phyloP scores from a whole-genome alignment of 2,329 filamentous ascomycete genomes.

The Elsinoe ampelina region DNA sequence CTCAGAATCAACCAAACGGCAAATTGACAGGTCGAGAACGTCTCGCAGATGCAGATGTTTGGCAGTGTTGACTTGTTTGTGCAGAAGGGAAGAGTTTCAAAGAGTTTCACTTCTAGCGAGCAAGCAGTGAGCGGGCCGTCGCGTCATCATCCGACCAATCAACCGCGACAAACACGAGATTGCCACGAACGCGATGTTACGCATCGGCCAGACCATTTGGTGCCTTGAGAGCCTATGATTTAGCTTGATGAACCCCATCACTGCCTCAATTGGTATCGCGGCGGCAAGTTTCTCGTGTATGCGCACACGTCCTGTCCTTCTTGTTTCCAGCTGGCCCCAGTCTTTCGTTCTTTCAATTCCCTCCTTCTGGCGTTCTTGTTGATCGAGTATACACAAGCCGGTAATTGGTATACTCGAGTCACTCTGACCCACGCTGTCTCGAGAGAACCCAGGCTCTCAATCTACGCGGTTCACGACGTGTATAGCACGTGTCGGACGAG shows the following conservation, averaged over 20 bases:
- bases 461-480: background rate
- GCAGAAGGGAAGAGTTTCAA: background rate
- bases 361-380: background rate
- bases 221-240: background rate
- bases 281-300: constrained; percentile 2
- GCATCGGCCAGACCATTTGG: background rate
- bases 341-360: constrained; percentile 5
- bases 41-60: too few relatives aligned
- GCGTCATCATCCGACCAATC: background rate
- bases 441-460: background rate
- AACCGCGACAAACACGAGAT: background rate
- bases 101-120: background rate
- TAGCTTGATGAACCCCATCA: background rate
- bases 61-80: too few relatives aligned
- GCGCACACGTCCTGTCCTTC: constrained; percentile 1
- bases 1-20: too few relatives aligned
- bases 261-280: constrained; percentile 13
- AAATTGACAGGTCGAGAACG: too few relatives aligned
- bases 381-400: background rate
- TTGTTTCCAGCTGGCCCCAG: background rate
- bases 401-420: background rate
- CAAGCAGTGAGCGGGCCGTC: background rate
- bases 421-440: background rate
- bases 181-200: background rate
- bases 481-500: constrained; percentile 10